These are phyloP conservation scores for Ehretia macrophylla DNA, from an alignment of 257 asterid genomes.

Conservation along the genomic window DNA sequence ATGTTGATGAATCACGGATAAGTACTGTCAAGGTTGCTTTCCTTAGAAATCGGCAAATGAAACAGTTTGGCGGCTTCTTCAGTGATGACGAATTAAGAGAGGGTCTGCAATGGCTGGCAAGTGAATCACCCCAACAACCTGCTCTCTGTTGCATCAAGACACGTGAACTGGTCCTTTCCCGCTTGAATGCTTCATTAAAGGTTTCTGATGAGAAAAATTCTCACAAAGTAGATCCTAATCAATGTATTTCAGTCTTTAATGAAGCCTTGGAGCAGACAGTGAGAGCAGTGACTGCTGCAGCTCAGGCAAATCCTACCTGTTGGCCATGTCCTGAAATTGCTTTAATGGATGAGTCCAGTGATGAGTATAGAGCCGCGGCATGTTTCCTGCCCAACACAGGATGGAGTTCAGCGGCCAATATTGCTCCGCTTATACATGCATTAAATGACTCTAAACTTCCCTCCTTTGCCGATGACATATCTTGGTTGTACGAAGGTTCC, in stretches of 20 bases:
- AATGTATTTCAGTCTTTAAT: slow-evolving; percentile 66
- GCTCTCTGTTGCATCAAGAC: slow-evolving; percentile 38
- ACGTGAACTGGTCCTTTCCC: slow-evolving; percentile 68
- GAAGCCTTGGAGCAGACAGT: slow-evolving; percentile 59
- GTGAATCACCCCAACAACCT: slow-evolving; percentile 65
- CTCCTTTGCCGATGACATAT: slow-evolving; percentile 41
- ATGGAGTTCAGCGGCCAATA: slow-evolving; percentile 65
- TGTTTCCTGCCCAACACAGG: slow-evolving; percentile 64
- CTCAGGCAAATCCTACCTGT: slow-evolving; percentile 51
- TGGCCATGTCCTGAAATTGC: slow-evolving; percentile 96
- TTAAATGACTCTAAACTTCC: slow-evolving; percentile 53
- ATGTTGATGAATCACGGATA: slow-evolving; percentile 49
- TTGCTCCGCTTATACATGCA: slow-evolving; percentile 34
- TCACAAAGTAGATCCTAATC: slow-evolving; percentile 42
- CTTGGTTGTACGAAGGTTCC: slow-evolving; percentile 57
- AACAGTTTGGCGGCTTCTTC: slow-evolving; percentile 50
- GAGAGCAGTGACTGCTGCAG: slow-evolving; percentile 51
- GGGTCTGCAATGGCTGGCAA: slow-evolving; percentile 85
- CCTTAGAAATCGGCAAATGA: slow-evolving; percentile 39
- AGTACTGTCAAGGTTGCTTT: slow-evolving; percentile 31
- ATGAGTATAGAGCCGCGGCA: slow-evolving; percentile 38
- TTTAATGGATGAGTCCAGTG: slow-evolving; percentile 43
- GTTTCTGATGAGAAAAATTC: slow-evolving; percentile 31
- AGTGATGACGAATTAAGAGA: slow-evolving; percentile 57
- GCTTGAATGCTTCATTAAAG: slow-evolving; percentile 49